Percentiles rank a stretch among this genome's conserved stretches.
Evolutionary conservation across 2,329 filamentous ascomycete species (phyloP).

Genomic region (Dichotomopilus funicola): DNA sequence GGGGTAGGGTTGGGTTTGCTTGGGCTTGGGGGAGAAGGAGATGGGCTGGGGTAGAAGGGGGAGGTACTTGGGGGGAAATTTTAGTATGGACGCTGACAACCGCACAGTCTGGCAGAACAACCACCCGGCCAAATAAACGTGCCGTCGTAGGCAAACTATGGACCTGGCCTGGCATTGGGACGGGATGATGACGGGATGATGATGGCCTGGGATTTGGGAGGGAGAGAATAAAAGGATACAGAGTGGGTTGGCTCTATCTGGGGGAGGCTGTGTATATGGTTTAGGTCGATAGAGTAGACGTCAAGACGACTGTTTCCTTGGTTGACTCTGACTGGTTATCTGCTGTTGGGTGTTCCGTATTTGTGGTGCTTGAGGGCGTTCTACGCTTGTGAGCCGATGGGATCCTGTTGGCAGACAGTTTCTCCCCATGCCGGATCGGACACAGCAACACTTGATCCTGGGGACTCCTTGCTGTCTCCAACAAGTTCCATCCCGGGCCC

Average conservation of each 20-base stretch:
- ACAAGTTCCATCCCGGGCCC: too few species aligned
- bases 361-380: too few species aligned
- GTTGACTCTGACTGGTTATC: not conserved
- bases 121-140: conserved; percentile 36
- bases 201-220: not conserved
- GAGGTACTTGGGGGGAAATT: not conserved
- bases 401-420: too few species aligned
- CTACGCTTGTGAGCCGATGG: too few species aligned
- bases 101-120: conserved; percentile 45
- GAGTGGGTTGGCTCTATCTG: not conserved
- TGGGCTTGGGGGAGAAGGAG: not conserved
- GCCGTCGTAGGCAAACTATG: conserved; percentile 24
- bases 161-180: not conserved
- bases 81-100: conserved; percentile 2
- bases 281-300: conserved; percentile 21
- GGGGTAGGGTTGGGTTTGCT: not conserved
- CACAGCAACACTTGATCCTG: too few species aligned
- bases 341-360: too few species aligned
- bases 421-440: too few species aligned
- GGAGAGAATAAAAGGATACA: not conserved
- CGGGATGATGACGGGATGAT: not conserved
- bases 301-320: conserved; percentile 15
- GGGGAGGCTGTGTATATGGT: conserved; percentile 19
- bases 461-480: too few species aligned
- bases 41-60: too few species aligned